Base-by-base conservation (phyloP, 768 basidiomycete species). In the Kwoniella botswanensis region DNA sequence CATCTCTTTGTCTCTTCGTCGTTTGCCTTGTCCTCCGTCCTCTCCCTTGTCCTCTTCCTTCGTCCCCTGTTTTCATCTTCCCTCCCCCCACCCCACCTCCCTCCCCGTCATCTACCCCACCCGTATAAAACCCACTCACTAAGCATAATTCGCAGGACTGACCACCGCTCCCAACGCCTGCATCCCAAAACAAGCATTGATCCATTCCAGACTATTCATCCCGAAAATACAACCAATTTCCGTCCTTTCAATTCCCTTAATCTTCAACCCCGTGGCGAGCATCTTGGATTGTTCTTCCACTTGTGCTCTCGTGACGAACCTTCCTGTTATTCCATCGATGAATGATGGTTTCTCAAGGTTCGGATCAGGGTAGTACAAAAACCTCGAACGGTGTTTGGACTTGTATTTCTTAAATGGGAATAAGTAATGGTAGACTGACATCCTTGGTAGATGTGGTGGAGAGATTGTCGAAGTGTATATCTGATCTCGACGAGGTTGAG, bases 121-220 rank as follows among this genome's bases (percentile, higher is more conserved):
- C 10, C 21, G 12, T 10, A 58, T 26, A 3, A 21, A 61, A n/a
- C 24, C 10, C 55, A 70, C 66, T 57, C 24, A 68, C 71, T 74
- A 71, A 54, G 68, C 73, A 52, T 71, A 71, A 56, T 93, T 94
- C 12, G 91, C 91, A 13, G 91, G 88, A 0, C 92, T 91, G 63
- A 88, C 87, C 53, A 88, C 84, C 15, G 91, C 79, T 4, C 92
- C 92, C 0, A 90, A 90, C 0, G 92, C 90, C 56, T 84, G 83
- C 17, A 75, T 74, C 4, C 78, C 82, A 7, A 77, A 73, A 62
- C 90, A 85, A 80, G 82, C 81, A 54, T 88, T 77, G 0, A 88
- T 87, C 84, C 85, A 71, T 35, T 69, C 63, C n/a, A 68, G 75
- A 21, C 86, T 88, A 82, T 94, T 93, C 10, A 87, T 89, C 50